Evolutionary conservation across 495 filamentous ascomycete genomes (phyloP), one percentile per base, ranked within the genome.

Genomic region (Patellaria atrata): DNA sequence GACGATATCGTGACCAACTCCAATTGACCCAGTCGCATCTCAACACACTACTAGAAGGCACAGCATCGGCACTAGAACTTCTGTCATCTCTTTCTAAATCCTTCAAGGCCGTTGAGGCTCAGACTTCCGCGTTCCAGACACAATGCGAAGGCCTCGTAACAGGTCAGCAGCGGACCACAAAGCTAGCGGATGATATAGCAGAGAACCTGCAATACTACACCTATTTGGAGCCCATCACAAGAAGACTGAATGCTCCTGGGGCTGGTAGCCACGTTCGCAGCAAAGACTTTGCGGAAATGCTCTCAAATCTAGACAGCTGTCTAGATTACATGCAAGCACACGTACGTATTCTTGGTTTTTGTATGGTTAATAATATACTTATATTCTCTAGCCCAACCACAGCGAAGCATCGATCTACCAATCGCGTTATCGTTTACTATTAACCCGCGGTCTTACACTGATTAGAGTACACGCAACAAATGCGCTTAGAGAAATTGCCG

Each of bases 151-250:
- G 81, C 11, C 59, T 96, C 1, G 54, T 94, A 16, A 59, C 70
- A 3, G 81, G 91, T 30, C 79, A 94, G 52, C 73, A 68, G 41
- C 73, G 78, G 10, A 65, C 93, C 15, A 71, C 77, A 31, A 65
- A 66, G 22, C 62, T 96, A 23, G 80, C 83, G 1, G 75, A 86
- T 42, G 74, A 78, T 19, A 78, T 99, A 28, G 77, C 78, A 5
- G 71, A 77, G 18, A 91, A 92, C 42, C 64, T 94, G 4, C 74
- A 83, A 43, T 94, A 92, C 52, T 99, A 94, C 51, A 71, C 75
- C 14, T 91, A 87, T 52, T 67, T 96, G 14, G 89, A 94, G 38
- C 85, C 79, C 31, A 82, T 87, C 30, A 94, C 85, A 8, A 70
- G 83, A 33, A 69, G 79, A 18, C 71, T 97, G 26, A 94, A 94